A percentile compares a stretch with the other conserved stretches of the same genome.
Conservation (phyloP, 371 early-diverging fungal genomes). For the Rhizomucor pusillus region DNA sequence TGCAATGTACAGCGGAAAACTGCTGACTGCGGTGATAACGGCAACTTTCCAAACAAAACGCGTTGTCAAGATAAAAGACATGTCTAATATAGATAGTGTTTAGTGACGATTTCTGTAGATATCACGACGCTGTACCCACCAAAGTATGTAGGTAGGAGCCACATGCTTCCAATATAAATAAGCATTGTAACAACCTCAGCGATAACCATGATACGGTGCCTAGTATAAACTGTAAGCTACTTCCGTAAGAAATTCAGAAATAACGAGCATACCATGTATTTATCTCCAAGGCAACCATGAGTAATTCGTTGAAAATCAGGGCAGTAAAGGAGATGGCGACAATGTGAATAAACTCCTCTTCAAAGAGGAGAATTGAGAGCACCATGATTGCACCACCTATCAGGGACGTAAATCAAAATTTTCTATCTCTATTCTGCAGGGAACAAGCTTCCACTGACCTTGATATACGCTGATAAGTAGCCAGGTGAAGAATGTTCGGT, state of each 20-base stretch:
- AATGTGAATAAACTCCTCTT: slow-evolving; percentile 94
- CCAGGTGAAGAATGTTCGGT: slow-evolving; percentile 95
- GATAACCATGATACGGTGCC: slow-evolving; percentile 84
- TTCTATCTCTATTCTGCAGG: too few relatives aligned
- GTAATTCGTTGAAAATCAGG: slow-evolving; percentile 94
- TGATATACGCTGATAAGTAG: slow-evolving; percentile 96
- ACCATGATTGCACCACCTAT: slow-evolving; percentile 95
- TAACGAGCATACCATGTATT: slow-evolving; percentile 69
- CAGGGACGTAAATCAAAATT: neutral
- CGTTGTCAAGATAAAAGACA: slow-evolving; percentile 80
- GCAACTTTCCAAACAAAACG: slow-evolving; percentile 89
- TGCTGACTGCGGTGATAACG: slow-evolving; percentile 86
- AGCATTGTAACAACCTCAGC: slow-evolving; percentile 80
- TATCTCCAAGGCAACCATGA: slow-evolving; percentile 98
- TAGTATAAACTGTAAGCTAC: slow-evolving; percentile 7
- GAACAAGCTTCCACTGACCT: slow-evolving; percentile 56
- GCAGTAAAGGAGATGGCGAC: slow-evolving; percentile 97
- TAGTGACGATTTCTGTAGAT: neutral
- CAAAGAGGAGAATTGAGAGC: slow-evolving; percentile 90
- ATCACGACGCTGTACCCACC: slow-evolving; percentile 48
- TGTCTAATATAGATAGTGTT: slow-evolving; percentile 46
- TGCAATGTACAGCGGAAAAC: slow-evolving; percentile 80
- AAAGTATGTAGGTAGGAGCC: slow-evolving; percentile 86
- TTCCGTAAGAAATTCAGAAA: too few relatives aligned
- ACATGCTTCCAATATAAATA: slow-evolving; percentile 88